A percentile compares a stretch with the other conserved stretches of the same genome.
phyloP scores from a whole-genome alignment of 73 alveolate species.

The Stentor roeselii region DNA sequence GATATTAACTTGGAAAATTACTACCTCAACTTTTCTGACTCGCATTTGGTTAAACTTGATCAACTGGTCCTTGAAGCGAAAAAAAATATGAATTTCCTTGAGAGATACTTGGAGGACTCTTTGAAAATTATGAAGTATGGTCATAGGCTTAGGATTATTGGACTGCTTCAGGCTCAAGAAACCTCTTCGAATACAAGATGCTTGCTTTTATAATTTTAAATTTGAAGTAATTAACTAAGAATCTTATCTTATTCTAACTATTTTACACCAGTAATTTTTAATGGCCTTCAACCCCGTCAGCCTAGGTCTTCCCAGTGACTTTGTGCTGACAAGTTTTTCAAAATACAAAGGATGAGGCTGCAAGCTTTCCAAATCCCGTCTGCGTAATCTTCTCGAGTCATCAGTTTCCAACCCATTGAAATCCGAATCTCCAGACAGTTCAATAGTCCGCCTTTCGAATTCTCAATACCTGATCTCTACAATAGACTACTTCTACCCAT shows the following conservation, averaged over 20 bases:
- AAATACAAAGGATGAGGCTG: neutral
- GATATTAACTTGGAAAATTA: neutral
- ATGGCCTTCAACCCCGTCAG: neutral
- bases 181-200: too few species aligned
- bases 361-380: neutral
- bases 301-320: neutral
- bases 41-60: neutral
- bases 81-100: neutral
- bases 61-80: neutral
- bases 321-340: neutral
- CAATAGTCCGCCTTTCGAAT: conserved; percentile 57
- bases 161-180: neutral
- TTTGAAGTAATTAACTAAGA: too few species aligned
- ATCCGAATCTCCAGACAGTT: conserved; percentile 89
- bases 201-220: too few species aligned
- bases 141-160: neutral
- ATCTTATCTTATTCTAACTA: too few species aligned
- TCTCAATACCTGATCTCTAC: conserved; percentile 57
- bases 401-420: neutral
- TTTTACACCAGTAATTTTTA: neutral
- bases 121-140: neutral
- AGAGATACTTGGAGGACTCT: too few species aligned
- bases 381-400: conserved; percentile 47
- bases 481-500: conserved; percentile 87
- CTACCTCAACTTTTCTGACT: too few species aligned